Conservation (phyloP, 202 grass and related monocot genomes). For the Cymbopogon flexuosus region DNA sequence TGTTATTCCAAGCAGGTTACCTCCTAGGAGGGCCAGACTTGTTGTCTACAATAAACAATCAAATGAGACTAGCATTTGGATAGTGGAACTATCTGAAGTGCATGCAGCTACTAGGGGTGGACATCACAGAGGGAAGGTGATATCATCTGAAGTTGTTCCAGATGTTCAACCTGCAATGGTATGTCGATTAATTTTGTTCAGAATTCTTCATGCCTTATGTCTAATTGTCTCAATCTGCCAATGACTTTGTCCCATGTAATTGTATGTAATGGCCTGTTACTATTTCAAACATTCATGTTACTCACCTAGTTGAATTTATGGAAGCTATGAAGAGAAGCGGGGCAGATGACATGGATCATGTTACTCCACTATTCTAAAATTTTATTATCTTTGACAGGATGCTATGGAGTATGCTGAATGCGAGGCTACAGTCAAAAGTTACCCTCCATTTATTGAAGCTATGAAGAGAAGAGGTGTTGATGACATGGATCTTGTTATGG, state of each 20-base stretch:
- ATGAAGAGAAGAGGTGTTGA: slow-evolving; percentile 99
- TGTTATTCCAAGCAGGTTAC: slow-evolving; percentile 86
- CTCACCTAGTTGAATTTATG: background rate
- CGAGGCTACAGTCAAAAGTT: slow-evolving; percentile 89
- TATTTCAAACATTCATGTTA: slow-evolving; percentile 15
- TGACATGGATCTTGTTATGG: slow-evolving; percentile 99
- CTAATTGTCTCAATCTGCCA: background rate
- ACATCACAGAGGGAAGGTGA: slow-evolving; percentile 92
- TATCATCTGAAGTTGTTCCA: slow-evolving; percentile 74
- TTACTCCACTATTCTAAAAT: slow-evolving; percentile 24
- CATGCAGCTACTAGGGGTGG: slow-evolving; percentile 96
- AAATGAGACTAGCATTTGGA: slow-evolving; percentile 94
- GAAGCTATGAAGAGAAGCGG: slow-evolving; percentile 97
- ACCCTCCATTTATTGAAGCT: slow-evolving; percentile 91
- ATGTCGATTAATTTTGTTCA: slow-evolving; percentile 28
- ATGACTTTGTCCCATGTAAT: slow-evolving; percentile 18
- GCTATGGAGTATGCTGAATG: slow-evolving; percentile 98
- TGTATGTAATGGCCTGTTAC: background rate
- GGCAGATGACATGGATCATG: slow-evolving; percentile 87
- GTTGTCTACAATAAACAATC: slow-evolving; percentile 88
- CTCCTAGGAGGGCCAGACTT: slow-evolving; percentile 83
- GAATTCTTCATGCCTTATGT: slow-evolving; percentile 11
- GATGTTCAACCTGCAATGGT: slow-evolving; percentile 98
- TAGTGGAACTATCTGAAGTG: slow-evolving; percentile 93
- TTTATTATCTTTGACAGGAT: slow-evolving; percentile 58